Percentiles rank a stretch among this genome's conserved stretches.
These are phyloP conservation scores for Fragaria vesca DNA, from an alignment of 306 rosid genomes.

Conservation along the genomic window DNA sequence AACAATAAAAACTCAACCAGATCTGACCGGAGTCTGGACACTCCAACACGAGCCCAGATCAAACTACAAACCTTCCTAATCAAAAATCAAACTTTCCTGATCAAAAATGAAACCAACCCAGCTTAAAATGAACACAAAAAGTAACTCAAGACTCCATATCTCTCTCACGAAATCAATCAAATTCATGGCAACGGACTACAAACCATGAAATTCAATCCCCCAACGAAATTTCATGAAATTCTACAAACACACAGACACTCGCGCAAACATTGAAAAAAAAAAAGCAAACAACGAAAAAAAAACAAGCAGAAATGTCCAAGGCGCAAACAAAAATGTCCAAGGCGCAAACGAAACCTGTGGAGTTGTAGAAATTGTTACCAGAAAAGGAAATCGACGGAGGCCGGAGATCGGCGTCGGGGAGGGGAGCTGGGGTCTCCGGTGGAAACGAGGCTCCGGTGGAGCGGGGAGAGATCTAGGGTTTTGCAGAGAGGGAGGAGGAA, in stretches of 20 bases:
- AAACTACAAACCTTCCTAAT: neutral
- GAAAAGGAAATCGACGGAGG: neutral
- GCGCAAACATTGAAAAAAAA: no score
- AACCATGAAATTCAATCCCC: neutral
- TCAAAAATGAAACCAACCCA: no score
- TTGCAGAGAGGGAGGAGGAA: slow-evolving; percentile 29
- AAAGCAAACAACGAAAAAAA: no score
- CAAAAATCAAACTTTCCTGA: neutral
- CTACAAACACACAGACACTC: no score
- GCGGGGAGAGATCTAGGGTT: slow-evolving; percentile 71
- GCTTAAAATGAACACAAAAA: neutral
- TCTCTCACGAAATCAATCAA: no score
- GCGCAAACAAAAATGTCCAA: neutral
- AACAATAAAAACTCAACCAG: neutral
- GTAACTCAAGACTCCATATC: no score
- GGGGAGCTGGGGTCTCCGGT: slow-evolving; percentile 41
- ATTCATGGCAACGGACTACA: no score
- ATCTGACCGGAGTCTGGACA: slow-evolving; percentile 28
- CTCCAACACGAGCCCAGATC: slow-evolving; percentile 35
- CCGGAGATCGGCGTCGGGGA: slow-evolving; percentile 16
- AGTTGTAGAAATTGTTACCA: slow-evolving; percentile 29
- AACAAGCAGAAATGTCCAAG: neutral
- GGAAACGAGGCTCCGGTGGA: slow-evolving; percentile 31
- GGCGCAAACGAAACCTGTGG: neutral
- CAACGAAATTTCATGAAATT: no score